Evolutionary conservation across 257 asterid species (phyloP).

Genomic region (Solanum okadae): DNA sequence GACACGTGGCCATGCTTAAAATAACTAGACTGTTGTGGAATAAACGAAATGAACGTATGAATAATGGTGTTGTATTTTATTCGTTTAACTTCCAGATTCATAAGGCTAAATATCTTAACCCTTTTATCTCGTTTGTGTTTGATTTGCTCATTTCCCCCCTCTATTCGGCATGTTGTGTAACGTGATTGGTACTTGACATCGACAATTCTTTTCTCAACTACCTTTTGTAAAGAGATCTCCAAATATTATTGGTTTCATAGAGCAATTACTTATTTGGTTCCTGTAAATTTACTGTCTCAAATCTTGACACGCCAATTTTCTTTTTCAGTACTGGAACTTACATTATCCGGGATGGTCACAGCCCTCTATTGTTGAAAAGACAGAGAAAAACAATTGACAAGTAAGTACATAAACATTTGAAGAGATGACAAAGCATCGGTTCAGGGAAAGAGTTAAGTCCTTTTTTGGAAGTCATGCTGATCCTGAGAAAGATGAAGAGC

Average conservation of each 20-base stretch:
- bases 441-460: conserved; percentile 41
- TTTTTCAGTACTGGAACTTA: neutral
- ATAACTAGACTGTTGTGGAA: neutral
- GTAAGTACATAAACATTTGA: conserved; percentile 14
- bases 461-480: conserved; percentile 42
- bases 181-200: neutral
- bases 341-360: conserved; percentile 8
- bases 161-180: neutral
- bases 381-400: neutral
- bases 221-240: neutral
- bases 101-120: neutral
- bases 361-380: neutral
- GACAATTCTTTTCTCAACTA: neutral
- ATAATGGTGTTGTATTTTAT: neutral
- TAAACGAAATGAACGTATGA: neutral
- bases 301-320: neutral
- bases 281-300: neutral
- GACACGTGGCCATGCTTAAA: neutral
- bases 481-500: conserved; percentile 46
- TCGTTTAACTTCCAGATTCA: neutral
- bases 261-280: neutral
- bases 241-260: neutral
- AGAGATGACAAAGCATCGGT: conserved; percentile 49
- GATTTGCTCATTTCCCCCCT: neutral
- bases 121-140: neutral